A percentile compares a stretch with the other conserved stretches of the same genome.
These are phyloP conservation scores for Acacia pycnantha DNA, from an alignment of 331 rosid species.

Conservation along the genomic window DNA sequence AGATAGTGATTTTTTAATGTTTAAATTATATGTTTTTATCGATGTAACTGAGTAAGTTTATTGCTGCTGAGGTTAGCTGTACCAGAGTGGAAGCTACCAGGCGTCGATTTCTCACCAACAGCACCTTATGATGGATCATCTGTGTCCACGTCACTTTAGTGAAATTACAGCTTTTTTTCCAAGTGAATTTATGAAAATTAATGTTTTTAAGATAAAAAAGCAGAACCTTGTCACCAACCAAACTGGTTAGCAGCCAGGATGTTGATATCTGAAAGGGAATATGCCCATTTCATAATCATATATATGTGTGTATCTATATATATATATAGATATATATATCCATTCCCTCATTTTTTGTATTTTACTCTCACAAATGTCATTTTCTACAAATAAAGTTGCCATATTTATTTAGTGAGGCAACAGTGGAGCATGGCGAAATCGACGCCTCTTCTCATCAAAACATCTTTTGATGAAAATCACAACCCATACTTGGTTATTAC, in stretches of 20 bases:
- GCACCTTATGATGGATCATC: background rate
- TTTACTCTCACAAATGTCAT: background rate
- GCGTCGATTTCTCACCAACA: background rate
- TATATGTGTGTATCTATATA: no score
- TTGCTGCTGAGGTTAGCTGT: background rate
- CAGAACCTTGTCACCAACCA: background rate
- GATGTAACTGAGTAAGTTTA: background rate
- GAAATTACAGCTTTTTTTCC: background rate
- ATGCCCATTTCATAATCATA: background rate
- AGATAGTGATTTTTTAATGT: background rate
- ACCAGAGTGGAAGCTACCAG: background rate
- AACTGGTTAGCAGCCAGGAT: background rate
- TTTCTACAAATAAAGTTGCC: background rate
- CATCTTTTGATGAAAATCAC: background rate
- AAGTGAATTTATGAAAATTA: background rate
- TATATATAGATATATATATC: background rate
- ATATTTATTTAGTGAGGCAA: background rate
- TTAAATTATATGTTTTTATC: background rate
- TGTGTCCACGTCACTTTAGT: background rate
- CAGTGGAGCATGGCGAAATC: background rate
- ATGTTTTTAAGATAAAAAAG: background rate
- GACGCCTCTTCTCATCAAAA: background rate
- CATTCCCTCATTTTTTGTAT: background rate
- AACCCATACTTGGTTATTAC: background rate
- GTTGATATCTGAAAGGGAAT: background rate